Percentiles rank a stretch among this genome's conserved stretches.
These are phyloP conservation scores for Psilocybe subaeruginosa DNA, from an alignment of 768 basidiomycete species.

Conservation along the genomic window DNA sequence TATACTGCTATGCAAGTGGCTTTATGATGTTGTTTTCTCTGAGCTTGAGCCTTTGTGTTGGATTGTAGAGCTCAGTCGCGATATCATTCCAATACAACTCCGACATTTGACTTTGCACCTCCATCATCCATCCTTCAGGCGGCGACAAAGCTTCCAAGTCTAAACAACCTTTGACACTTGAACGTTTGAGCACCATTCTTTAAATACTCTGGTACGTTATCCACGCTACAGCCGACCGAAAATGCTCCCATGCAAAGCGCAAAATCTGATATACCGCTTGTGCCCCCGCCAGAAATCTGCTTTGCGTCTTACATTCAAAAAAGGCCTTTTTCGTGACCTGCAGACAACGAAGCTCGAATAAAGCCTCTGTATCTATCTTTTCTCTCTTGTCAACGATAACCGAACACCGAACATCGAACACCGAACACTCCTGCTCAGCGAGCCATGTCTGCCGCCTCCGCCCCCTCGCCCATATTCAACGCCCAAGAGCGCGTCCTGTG, in stretches of 20 bases:
- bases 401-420: not conserved
- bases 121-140: not conserved
- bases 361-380: not conserved
- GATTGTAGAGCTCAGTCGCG: not conserved
- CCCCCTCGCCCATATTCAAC: constrained; percentile 41
- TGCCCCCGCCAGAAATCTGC: not conserved
- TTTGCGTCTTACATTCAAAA: not conserved
- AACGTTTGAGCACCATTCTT: not conserved
- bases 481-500: constrained; percentile 84
- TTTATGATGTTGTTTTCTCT: not conserved
- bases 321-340: too few species aligned
- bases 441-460: constrained; percentile 28
- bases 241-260: too few species aligned
- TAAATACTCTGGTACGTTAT: not conserved
- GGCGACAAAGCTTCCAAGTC: not conserved
- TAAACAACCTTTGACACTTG: too few species aligned
- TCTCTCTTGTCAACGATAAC: not conserved
- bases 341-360: not conserved
- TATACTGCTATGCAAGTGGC: not conserved
- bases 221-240: too few species aligned
- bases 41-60: not conserved
- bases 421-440: too few species aligned
- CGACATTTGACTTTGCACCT: constrained; percentile 12
- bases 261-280: not conserved
- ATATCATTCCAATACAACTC: constrained; percentile 1